phyloP scores from a whole-genome alignment of 2,329 filamentous ascomycete species.

The Colletotrichum neosansevieriae region DNA sequence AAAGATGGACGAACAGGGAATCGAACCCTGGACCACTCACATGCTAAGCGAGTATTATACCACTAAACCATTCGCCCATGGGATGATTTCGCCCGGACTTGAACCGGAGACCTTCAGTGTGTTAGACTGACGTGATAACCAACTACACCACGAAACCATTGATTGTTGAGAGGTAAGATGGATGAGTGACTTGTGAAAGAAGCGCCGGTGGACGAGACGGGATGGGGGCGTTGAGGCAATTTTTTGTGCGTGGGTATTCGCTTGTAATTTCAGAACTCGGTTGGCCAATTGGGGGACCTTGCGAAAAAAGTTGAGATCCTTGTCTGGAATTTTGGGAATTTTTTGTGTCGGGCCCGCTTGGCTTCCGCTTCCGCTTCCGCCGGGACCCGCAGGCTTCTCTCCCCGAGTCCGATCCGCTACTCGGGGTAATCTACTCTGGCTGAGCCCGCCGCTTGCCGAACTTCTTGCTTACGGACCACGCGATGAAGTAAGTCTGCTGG shows the following conservation, averaged over 20 bases:
- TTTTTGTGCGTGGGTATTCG: background rate
- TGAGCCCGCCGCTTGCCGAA: background rate
- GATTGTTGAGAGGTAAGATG: background rate
- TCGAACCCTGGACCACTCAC: no score
- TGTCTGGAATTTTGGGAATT: background rate
- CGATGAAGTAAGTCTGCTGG: no score
- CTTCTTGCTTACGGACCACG: background rate
- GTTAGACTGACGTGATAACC: conserved; percentile 64
- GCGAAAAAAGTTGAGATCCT: background rate
- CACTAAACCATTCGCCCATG: conserved; percentile 37
- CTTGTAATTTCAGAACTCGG: background rate
- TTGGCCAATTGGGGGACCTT: background rate
- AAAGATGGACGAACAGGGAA: no score
- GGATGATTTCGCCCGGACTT: conserved; percentile 38
- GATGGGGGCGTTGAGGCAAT: background rate
- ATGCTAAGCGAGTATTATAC: conserved; percentile 41
- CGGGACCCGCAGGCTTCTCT: background rate
- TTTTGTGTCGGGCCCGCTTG: no score
- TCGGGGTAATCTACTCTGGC: background rate
- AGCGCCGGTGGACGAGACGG: background rate
- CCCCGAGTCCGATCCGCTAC: background rate
- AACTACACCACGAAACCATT: conserved; percentile 51
- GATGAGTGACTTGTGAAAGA: background rate
- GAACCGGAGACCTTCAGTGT: conserved; percentile 41
- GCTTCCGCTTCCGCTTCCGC: background rate